Base-by-base conservation (phyloP, 2,329 filamentous ascomycete genomes). In the Aspergillus sp. region DNA sequence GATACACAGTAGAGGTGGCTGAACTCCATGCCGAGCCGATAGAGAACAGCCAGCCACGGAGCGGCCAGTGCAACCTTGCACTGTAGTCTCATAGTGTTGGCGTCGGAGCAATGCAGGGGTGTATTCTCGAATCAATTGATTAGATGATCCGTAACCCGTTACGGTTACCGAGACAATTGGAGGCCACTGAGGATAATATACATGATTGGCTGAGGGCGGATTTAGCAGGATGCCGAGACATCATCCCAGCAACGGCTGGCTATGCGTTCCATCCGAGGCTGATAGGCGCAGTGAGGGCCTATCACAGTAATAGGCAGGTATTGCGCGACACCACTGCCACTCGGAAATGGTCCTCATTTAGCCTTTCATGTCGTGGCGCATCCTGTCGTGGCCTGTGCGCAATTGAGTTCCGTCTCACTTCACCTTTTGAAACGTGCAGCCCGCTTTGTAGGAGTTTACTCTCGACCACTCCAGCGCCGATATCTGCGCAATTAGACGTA, bases 101-200 rank as follows among this genome's bases (percentile, higher is more conserved):
- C 39, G 44, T 48, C 21, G 19, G 42, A 13, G 19, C 3, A 25
- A 3, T 47, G 42, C 21, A 25, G 21, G 11, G 44, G n/a, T 49
- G 11, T 15, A 30, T 1, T 15, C 21, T 36, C 23, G 44, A 41
- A 51, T 30, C 44, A 48, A 52, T 42, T 42, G 11, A n/a, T 25
- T 10, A 44, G 55, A 36, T 42, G 58, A 63, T 51, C 52, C 25
- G 8, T 44, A 25, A 42, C 49, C 47, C 39, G 21, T 57, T 48
- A 57, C 49, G 56, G 51, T 49, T 51, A 54, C 50, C 25, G 47
- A 51, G n/a, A 36, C 48, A 57, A 25, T 53, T 53, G 44, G 38
- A 52, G n/a, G 51, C 10, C 27, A n/a, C 17, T 19, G 21, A 41
- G 44, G 19, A 17, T 39, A 13, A 8, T 30, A 50, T 21, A 44